These are phyloP conservation scores for Fusarium camptoceras DNA, from an alignment of 2,329 filamentous ascomycete species.

Conservation along the genomic window DNA sequence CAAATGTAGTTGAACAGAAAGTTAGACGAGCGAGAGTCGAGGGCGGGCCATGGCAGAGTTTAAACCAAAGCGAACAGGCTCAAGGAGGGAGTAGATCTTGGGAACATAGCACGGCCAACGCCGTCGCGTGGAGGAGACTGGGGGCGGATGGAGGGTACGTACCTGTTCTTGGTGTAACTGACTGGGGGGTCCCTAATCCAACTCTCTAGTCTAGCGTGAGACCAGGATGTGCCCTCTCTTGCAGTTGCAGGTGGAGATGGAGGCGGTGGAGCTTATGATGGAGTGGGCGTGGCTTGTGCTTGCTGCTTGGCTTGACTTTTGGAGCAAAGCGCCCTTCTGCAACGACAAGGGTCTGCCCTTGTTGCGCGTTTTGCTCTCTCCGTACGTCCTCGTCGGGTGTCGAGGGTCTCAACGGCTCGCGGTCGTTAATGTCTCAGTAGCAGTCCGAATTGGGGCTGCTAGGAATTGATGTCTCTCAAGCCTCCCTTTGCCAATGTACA, in stretches of 20 bases:
- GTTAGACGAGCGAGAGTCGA: constrained; percentile 23
- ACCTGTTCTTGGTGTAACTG: constrained; percentile 24
- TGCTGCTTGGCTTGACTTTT: constrained; percentile 10
- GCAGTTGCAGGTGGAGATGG: constrained; percentile 22
- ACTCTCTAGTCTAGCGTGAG: constrained; percentile 27
- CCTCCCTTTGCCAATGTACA: constrained; percentile 7
- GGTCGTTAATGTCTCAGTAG: constrained; percentile 29
- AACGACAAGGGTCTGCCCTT: constrained; percentile 21
- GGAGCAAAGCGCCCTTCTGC: constrained; percentile 22
- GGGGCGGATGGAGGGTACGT: constrained; percentile 30
- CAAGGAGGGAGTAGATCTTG: constrained; percentile 35
- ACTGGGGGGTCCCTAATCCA: constrained; percentile 33
- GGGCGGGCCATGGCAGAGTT: constrained; percentile 42
- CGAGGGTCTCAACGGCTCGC: constrained; percentile 15
- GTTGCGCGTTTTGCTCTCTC: constrained; percentile 9
- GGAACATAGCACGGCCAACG: constrained; percentile 26
- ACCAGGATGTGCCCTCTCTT: constrained; percentile 32
- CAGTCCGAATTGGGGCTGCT: constrained; percentile 10
- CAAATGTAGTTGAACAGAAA: constrained; percentile 26
- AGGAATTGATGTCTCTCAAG: constrained; percentile 4
- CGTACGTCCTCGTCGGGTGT: not conserved
- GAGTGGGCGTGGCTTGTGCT: constrained; percentile 34
- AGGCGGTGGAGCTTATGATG: constrained; percentile 38
- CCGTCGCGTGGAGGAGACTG: constrained; percentile 38
- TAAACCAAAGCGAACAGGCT: constrained; percentile 38